Conservation (phyloP, 225 moss, liverwort and hornwort genomes). For the Neckera pumila region DNA sequence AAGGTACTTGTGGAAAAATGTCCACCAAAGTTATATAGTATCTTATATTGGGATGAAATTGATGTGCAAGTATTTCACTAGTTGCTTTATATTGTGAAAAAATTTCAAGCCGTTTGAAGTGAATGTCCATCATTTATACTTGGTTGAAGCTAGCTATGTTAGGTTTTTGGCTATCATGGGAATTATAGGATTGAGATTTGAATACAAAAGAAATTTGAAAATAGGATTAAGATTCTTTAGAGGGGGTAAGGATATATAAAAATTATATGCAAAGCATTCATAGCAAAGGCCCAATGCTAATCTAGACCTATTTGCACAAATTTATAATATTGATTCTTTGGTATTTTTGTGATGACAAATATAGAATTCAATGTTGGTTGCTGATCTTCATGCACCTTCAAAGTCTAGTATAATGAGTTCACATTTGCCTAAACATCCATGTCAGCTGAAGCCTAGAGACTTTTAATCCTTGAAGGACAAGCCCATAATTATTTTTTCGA, state of each 20-base stretch:
- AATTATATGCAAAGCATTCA: too few relatives aligned
- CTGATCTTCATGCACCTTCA: background rate
- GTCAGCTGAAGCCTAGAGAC: rapidly evolving
- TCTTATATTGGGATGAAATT: background rate
- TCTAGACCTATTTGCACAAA: too few relatives aligned
- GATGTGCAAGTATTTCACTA: background rate
- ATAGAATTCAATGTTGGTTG: background rate
- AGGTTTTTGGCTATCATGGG: too few relatives aligned
- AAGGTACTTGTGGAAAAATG: background rate
- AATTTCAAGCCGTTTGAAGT: too few relatives aligned
- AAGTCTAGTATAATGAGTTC: background rate
- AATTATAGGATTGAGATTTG: too few relatives aligned
- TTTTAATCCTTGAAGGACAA: rapidly evolving
- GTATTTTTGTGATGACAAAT: background rate
- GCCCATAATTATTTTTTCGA: background rate
- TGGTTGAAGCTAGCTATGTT: too few relatives aligned
- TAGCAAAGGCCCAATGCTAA: too few relatives aligned
- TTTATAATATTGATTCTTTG: too few relatives aligned
- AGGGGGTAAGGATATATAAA: too few relatives aligned
- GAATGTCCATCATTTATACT: too few relatives aligned
- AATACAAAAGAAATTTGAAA: too few relatives aligned
- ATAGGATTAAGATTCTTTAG: too few relatives aligned
- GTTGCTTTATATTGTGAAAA: background rate
- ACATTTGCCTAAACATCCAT: rapidly evolving
- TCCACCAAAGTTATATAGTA: background rate